phyloP scores from a whole-genome alignment of 2,329 filamentous ascomycete species.

The Nannizziopsis barbatae region DNA sequence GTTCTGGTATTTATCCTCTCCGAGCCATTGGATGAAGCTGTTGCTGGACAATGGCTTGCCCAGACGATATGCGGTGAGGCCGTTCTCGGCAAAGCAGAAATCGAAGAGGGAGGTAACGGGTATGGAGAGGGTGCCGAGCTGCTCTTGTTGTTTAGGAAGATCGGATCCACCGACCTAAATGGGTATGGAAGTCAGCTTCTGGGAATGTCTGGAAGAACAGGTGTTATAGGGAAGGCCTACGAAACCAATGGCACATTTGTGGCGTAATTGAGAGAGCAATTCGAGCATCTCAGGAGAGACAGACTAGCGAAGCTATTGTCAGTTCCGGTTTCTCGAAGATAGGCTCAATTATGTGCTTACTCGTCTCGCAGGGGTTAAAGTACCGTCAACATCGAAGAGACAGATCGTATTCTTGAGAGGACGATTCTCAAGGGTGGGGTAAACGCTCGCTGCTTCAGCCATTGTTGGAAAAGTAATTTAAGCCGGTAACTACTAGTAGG shows the following conservation, averaged over 20 bases:
- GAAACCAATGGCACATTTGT: constrained; percentile 76
- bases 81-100: constrained; percentile 96
- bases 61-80: constrained; percentile 77
- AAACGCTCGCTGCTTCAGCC: constrained; percentile 25
- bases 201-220: not conserved
- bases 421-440: constrained; percentile 68
- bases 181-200: not conserved
- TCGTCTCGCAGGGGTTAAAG: constrained; percentile 69
- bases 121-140: constrained; percentile 61
- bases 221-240: not conserved
- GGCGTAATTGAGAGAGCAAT: constrained; percentile 65
- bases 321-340: not conserved
- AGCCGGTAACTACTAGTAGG: not conserved
- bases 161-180: constrained; percentile 69
- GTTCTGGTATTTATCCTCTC: constrained; percentile 62
- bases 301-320: constrained; percentile 34
- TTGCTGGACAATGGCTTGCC: constrained; percentile 63
- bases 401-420: constrained; percentile 85
- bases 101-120: constrained; percentile 80
- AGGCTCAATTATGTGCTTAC: constrained; percentile 39
- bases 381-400: constrained; percentile 94
- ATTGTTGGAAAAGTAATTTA: not conserved
- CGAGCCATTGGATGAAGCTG: constrained; percentile 85
- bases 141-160: constrained; percentile 88
- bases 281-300: constrained; percentile 72